A percentile compares a stretch with the other conserved stretches of the same genome.
Evolutionary conservation across 192 early-diverging fungal genomes (phyloP).

Genomic region (Backusella liffmaniae): DNA sequence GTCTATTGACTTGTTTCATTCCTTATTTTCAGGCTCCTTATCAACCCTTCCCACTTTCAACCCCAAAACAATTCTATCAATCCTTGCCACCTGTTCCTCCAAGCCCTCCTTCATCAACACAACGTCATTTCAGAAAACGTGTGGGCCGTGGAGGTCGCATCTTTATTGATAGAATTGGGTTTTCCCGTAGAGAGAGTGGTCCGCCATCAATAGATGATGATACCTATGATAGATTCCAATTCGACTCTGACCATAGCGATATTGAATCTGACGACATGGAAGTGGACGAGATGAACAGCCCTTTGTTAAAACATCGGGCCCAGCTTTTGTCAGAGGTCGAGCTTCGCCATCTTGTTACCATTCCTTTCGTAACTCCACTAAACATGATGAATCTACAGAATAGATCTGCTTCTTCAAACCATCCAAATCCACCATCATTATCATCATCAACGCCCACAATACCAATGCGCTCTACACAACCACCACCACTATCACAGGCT

Average conservation of each 20-base stretch:
- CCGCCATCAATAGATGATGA: conserved; percentile 20
- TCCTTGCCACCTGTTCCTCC: conserved; percentile 5
- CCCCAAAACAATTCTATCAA: conserved; percentile 40
- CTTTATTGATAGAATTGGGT: conserved; percentile 64
- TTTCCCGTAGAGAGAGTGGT: neutral
- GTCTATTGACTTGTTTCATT: neutral
- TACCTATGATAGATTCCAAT: conserved; percentile 37
- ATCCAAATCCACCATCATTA: neutral
- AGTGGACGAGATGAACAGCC: conserved; percentile 43
- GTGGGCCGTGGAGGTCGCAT: conserved; percentile 80
- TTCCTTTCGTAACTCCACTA: conserved; percentile 26
- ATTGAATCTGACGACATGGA: conserved; percentile 44
- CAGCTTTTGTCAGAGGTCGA: conserved; percentile 44
- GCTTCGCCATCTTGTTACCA: conserved; percentile 46
- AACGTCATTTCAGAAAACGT: conserved; percentile 51
- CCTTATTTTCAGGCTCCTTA: conserved; percentile 40
- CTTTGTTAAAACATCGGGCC: conserved; percentile 41
- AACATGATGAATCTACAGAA: conserved; percentile 13
- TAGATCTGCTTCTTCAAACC: neutral
- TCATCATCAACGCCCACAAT: neutral
- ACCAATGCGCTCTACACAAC: neutral
- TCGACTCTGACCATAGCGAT: conserved; percentile 43
- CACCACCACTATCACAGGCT: neutral
- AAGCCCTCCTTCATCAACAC: conserved; percentile 1
- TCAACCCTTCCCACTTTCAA: conserved; percentile 42